A percentile compares a stretch with the other conserved stretches of the same genome.
These are phyloP conservation scores for Teratosphaeria zuluensis DNA, from an alignment of 2,329 filamentous ascomycete species.

Conservation along the genomic window DNA sequence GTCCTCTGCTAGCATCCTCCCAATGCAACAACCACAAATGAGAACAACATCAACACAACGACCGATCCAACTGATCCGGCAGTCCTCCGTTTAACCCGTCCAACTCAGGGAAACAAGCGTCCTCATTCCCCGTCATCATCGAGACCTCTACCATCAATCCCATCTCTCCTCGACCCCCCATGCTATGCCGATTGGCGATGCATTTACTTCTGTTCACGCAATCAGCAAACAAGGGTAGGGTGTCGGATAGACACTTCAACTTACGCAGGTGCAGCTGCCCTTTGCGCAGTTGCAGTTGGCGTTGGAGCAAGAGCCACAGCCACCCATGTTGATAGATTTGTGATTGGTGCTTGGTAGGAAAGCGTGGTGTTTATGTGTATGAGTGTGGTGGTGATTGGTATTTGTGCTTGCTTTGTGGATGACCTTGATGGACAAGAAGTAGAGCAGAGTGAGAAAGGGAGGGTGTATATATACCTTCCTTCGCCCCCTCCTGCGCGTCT, in stretches of 20 bases:
- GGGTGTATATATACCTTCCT: background rate
- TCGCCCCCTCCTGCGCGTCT: too few species aligned
- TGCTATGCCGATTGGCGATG: background rate
- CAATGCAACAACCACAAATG: background rate
- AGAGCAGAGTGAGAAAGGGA: background rate
- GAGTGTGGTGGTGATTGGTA: slow-evolving; percentile 8
- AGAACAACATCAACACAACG: background rate
- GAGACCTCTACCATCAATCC: background rate
- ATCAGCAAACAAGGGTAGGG: background rate
- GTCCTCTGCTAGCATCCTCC: background rate
- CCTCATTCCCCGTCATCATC: background rate
- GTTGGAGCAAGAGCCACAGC: slow-evolving; percentile 23
- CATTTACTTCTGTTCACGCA: background rate
- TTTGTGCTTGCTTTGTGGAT: slow-evolving; percentile 2
- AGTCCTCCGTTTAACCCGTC: background rate
- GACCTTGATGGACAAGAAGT: slow-evolving; percentile 2
- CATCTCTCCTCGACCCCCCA: background rate
- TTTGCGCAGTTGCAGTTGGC: slow-evolving; percentile 19
- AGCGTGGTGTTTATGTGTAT: slow-evolving; percentile 1
- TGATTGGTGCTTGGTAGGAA: slow-evolving; percentile 3
- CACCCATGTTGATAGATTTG: slow-evolving; percentile 20
- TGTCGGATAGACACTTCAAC: slow-evolving; percentile 1
- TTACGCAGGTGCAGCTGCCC: slow-evolving; percentile 24
- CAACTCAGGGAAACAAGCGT: background rate
- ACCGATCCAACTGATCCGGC: background rate